phyloP scores from a whole-genome alignment of 129 eudicot genomes.

The Gnaphalium uliginosum region DNA sequence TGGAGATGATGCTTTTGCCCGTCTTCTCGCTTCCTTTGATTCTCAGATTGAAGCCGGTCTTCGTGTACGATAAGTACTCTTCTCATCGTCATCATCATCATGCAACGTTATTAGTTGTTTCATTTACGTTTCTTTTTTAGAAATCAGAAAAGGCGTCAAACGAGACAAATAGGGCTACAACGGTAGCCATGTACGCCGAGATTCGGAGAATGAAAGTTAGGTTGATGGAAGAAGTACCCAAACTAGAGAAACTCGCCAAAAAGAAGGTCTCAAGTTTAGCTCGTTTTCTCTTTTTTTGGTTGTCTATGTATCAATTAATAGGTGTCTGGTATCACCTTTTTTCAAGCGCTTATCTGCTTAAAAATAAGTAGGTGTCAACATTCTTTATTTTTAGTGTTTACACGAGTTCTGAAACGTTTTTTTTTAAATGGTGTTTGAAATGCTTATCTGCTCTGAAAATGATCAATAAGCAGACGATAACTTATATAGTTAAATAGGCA shows the following conservation, averaged over 20 bases:
- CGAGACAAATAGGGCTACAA: constrained; percentile 64
- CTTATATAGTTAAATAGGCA: not conserved
- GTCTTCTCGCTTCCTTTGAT: constrained; percentile 57
- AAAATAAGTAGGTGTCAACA: not conserved
- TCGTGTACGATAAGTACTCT: constrained; percentile 24
- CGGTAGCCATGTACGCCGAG: constrained; percentile 72
- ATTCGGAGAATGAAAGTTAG: constrained; percentile 63
- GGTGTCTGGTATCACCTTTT: not conserved
- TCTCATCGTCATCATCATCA: not conserved
- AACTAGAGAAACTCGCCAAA: constrained; percentile 61
- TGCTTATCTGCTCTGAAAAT: no score
- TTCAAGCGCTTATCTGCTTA: not conserved
- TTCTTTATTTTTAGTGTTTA: not conserved
- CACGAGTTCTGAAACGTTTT: not conserved
- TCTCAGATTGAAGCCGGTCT: constrained; percentile 56
- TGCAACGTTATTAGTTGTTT: not conserved
- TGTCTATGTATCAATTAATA: not conserved
- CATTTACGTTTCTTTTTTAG: constrained; percentile 23
- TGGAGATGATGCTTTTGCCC: constrained; percentile 66
- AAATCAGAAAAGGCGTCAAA: constrained; percentile 57
- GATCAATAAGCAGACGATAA: no score
- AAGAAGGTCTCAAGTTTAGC: constrained; percentile 48
- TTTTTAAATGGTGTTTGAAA: no score
- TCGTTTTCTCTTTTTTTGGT: not conserved
- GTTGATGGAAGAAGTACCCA: constrained; percentile 66